Base-by-base conservation (phyloP, 768 basidiomycete species). In the Amyloporia xantha region DNA sequence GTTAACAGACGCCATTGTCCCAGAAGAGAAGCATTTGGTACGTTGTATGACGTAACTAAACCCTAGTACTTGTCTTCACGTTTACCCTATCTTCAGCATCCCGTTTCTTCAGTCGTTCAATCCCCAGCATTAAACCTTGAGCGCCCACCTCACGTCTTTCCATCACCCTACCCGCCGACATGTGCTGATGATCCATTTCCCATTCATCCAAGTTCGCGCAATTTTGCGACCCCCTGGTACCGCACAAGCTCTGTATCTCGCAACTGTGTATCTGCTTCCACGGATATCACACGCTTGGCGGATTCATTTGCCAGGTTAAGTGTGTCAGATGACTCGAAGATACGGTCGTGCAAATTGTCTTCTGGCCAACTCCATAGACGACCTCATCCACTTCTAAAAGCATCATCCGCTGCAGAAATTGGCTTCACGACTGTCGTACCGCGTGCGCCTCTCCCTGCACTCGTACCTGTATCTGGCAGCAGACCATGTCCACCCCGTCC, bases 171-270 rank as follows among this genome's bases (percentile, higher is more conserved):
- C 24, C 56, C 56, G 15, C 59, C 59, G 0, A 1, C 48, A 2
- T 60, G 54, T 26, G 6, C 42, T 1, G 50, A 55, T n/a, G 47
- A 54, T 23, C 54, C 59, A 0, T 60, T 60, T n/a, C 54, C 58
- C 3, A 6, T 47, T 2, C 6, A 17, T 1, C 2, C 12, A 1
- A 21, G 13, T 1, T 3, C 13, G 21, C 20, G 35, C 10, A 7
- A 33, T 5, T 50, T 52, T 20, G 3, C 26, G 2, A 24, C 35
- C 2, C 45, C 51, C 1, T 59, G 53, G 55, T 27, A 24, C 3
- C 36, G 40, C 12, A 43, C 13, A 5, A 5, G 28, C 20, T 9
- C 23, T 7, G 38, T 15, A 48, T 19, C 33, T 20, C 25, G 39
- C 24, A 25, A 24, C 39, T n/a, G 24, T n/a, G n/a, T n/a, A 23